Evolutionary conservation across 2,329 filamentous ascomycete species (phyloP).

Genomic region (Colletotrichum ledebouriae): DNA sequence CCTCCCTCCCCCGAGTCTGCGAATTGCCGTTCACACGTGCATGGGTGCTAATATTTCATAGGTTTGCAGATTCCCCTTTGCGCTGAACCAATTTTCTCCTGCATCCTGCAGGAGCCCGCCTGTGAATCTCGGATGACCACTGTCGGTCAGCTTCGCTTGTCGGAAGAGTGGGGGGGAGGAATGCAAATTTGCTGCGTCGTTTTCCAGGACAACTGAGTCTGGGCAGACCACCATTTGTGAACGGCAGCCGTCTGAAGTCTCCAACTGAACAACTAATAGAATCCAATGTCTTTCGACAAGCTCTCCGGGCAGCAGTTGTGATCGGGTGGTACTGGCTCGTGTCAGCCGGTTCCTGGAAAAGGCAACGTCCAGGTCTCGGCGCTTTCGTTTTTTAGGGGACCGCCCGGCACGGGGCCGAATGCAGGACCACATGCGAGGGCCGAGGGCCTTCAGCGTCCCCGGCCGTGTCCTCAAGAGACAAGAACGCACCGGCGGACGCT

Average conservation of each 20-base stretch:
- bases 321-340: constrained; percentile 22
- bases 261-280: too few relatives aligned
- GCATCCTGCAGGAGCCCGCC: constrained; percentile 5
- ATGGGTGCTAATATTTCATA: constrained; percentile 11
- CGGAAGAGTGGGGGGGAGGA: background rate
- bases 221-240: too few relatives aligned
- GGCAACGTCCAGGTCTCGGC: constrained; percentile 16
- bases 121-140: background rate
- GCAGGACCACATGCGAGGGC: constrained; percentile 15
- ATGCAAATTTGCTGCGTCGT: background rate
- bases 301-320: background rate
- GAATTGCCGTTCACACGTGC: constrained; percentile 11
- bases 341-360: constrained; percentile 20
- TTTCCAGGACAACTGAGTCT: too few relatives aligned
- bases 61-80: background rate
- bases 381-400: background rate
- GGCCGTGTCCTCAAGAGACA: background rate
- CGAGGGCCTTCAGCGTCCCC: constrained; percentile 17
- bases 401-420: constrained; percentile 31
- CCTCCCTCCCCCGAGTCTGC: background rate
- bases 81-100: constrained; percentile 13
- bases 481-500: background rate
- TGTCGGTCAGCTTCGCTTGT: background rate
- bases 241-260: too few relatives aligned
- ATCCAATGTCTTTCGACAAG: background rate